Evolutionary conservation across 805 yeast species (phyloP).

Genomic region (Sungouiozyma ichnusensis): DNA sequence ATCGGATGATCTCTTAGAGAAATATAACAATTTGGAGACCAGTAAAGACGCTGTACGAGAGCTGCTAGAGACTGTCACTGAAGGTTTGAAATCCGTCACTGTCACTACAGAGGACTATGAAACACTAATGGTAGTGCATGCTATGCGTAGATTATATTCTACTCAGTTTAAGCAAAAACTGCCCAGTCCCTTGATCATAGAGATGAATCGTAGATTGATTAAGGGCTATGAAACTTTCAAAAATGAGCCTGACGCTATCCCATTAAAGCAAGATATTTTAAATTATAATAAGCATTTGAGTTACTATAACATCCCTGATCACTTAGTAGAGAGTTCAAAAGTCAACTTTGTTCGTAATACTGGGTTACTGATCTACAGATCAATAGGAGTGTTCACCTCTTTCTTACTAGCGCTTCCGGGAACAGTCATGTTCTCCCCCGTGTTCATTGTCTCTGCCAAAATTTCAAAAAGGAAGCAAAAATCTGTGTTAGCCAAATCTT

Average conservation of each 20-base stretch:
- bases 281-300: slow-evolving; percentile 63
- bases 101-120: slow-evolving; percentile 85
- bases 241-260: slow-evolving; percentile 56
- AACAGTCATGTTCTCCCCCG: slow-evolving; percentile 76
- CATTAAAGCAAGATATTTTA: slow-evolving; percentile 51
- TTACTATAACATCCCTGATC: slow-evolving; percentile 51
- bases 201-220: slow-evolving; percentile 80
- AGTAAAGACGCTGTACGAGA: slow-evolving; percentile 65
- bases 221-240: slow-evolving; percentile 68
- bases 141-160: slow-evolving; percentile 73
- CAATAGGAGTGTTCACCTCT: slow-evolving; percentile 45
- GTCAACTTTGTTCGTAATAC: slow-evolving; percentile 40
- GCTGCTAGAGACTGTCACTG: slow-evolving; percentile 57
- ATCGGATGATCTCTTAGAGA: slow-evolving; percentile 45
- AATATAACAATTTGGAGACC: slow-evolving; percentile 43
- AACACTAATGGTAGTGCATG: slow-evolving; percentile 79
- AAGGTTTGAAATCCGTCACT: slow-evolving; percentile 73
- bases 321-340: slow-evolving; percentile 42
- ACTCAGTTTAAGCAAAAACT: slow-evolving; percentile 52
- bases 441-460: slow-evolving; percentile 64
- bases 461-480: slow-evolving; percentile 65
- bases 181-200: slow-evolving; percentile 77
- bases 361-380: slow-evolving; percentile 46
- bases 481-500: slow-evolving; percentile 73
- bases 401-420: slow-evolving; percentile 76